Evolutionary conservation across 805 yeast species (phyloP).

Genomic region (Cyberlindnera japonica): DNA sequence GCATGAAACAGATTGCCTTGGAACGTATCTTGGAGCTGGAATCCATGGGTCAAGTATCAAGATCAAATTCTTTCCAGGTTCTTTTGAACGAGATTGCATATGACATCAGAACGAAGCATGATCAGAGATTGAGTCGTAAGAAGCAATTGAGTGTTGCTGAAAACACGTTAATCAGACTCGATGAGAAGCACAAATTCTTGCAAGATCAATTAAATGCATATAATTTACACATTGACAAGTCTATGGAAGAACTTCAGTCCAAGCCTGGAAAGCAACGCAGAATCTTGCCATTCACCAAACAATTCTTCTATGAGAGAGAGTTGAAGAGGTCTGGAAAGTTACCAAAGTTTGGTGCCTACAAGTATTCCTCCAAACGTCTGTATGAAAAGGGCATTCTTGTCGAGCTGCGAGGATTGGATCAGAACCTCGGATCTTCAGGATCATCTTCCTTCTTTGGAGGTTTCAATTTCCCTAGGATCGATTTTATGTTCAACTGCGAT

Average conservation of each 20-base stretch:
- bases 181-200: constrained; percentile 43
- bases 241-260: constrained; percentile 47
- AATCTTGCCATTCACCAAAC: constrained; percentile 61
- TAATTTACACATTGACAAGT: constrained; percentile 45
- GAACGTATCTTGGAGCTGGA: constrained; percentile 78
- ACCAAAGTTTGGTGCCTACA: constrained; percentile 74
- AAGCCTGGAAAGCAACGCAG: constrained; percentile 29
- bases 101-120: constrained; percentile 62
- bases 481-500: constrained; percentile 73
- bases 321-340: constrained; percentile 60
- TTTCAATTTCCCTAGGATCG: constrained; percentile 60
- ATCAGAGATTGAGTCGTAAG: constrained; percentile 43
- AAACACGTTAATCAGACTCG: constrained; percentile 41
- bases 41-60: constrained; percentile 54
- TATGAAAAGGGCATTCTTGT: constrained; percentile 67
- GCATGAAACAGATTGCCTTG: constrained; percentile 70
- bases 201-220: constrained; percentile 39
- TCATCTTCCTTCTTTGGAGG: constrained; percentile 34
- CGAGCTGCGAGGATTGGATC: constrained; percentile 52
- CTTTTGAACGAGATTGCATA: constrained; percentile 77
- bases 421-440: constrained; percentile 34
- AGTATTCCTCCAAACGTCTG: constrained; percentile 71
- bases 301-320: constrained; percentile 71
- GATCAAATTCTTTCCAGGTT: constrained; percentile 72
- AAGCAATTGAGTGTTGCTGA: constrained; percentile 43